These are phyloP conservation scores for Whalleya microplaca DNA, from an alignment of 2,329 filamentous ascomycete genomes.

Conservation along the genomic window DNA sequence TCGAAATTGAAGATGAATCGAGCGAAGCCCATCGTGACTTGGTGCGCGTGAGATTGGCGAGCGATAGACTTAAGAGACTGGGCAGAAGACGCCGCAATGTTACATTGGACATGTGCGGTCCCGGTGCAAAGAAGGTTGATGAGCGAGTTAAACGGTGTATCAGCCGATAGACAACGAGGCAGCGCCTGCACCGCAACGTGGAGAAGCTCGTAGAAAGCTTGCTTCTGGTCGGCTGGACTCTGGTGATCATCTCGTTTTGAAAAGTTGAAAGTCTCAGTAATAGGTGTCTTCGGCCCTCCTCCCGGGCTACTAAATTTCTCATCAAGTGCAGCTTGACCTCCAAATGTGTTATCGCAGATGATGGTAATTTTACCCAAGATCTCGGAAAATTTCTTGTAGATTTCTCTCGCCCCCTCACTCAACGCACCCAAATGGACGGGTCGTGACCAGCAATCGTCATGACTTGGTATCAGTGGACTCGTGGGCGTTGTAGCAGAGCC, in stretches of 20 bases:
- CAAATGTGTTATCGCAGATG: constrained; percentile 95
- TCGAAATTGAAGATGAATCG: constrained; percentile 99
- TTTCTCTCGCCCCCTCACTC: constrained; percentile 77
- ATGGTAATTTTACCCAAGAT: constrained; percentile 95
- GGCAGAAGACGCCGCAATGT: constrained; percentile 90
- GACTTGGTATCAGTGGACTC: constrained; percentile 34
- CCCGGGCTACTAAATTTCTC: constrained; percentile 86
- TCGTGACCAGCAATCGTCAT: constrained; percentile 69
- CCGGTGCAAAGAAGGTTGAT: constrained; percentile 96
- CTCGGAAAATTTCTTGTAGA: constrained; percentile 90
- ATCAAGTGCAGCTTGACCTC: constrained; percentile 90
- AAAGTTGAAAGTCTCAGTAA: constrained; percentile 93
- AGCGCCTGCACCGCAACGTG: constrained; percentile 95
- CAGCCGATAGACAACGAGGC: constrained; percentile 87
- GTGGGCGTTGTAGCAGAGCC: constrained; percentile 33
- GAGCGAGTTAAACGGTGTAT: constrained; percentile 89
- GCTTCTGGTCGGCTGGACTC: constrained; percentile 77
- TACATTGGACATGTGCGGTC: constrained; percentile 90
- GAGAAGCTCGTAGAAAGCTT: constrained; percentile 92
- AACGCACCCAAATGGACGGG: constrained; percentile 66
- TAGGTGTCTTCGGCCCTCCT: constrained; percentile 82
- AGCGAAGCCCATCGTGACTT: constrained; percentile 95
- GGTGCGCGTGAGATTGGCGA: constrained; percentile 87
- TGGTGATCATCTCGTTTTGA: constrained; percentile 78
- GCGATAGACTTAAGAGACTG: constrained; percentile 95